These are phyloP conservation scores for Aspergillus jensenii DNA, from an alignment of 2,329 filamentous ascomycete genomes.

Conservation along the genomic window DNA sequence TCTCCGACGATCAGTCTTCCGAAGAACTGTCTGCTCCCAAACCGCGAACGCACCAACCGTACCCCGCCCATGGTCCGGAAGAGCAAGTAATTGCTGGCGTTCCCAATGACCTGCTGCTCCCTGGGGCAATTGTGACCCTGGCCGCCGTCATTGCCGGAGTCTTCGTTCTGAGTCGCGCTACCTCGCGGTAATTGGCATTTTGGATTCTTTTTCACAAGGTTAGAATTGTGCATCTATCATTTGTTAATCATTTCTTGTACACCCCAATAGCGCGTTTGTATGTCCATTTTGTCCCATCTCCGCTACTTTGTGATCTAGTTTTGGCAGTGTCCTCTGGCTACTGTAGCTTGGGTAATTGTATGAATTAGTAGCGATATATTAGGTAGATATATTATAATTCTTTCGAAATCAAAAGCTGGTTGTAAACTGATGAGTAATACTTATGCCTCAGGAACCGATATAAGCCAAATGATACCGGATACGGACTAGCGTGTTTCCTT, in stretches of 20 bases:
- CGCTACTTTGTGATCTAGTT: slow-evolving; percentile 21
- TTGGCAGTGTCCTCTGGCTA: slow-evolving; percentile 27
- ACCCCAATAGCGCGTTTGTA: slow-evolving; percentile 12
- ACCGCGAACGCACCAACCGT: slow-evolving; percentile 40
- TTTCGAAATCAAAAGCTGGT: background rate
- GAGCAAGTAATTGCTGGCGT: slow-evolving; percentile 87
- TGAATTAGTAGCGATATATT: slow-evolving; percentile 1
- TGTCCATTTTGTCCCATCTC: slow-evolving; percentile 9
- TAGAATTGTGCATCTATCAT: slow-evolving; percentile 13
- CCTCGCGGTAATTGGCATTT: slow-evolving; percentile 39
- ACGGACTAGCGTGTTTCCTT: slow-evolving; percentile 17
- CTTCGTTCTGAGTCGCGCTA: slow-evolving; percentile 77
- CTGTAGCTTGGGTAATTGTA: slow-evolving; percentile 14
- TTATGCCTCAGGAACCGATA: background rate
- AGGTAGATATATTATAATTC: background rate
- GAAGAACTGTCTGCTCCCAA: slow-evolving; percentile 43
- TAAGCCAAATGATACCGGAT: background rate
- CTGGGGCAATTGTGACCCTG: slow-evolving; percentile 91
- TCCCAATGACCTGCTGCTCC: slow-evolving; percentile 88
- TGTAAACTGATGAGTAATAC: background rate
- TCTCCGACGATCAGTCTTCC: slow-evolving; percentile 56
- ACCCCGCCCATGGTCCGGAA: slow-evolving; percentile 54
- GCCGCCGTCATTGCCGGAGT: slow-evolving; percentile 92
- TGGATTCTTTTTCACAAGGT: background rate
- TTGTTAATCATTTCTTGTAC: slow-evolving; percentile 7